Base-by-base conservation (phyloP, 345 rosid genomes). In the Erysimum cheiranthoides region DNA sequence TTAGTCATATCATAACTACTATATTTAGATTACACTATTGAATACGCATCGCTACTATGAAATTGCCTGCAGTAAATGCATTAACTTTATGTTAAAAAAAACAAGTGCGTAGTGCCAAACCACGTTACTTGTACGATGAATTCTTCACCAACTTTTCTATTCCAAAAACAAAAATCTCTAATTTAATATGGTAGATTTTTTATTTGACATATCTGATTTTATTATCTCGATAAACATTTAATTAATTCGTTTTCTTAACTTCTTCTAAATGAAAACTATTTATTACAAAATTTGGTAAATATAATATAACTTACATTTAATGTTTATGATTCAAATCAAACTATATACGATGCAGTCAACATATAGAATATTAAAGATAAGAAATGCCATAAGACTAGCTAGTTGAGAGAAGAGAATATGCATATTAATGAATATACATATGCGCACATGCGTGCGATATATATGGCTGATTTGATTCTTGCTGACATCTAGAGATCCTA, bases 401-500 rank as follows among this genome's bases (percentile, higher is more conserved):
- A 9, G 31, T 39, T 68, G 56, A 50, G 31, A 10, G 10, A 75
- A 75, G 62, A 39, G 50, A 65, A 45, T 74, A 46, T 54, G 39
- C 18, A 56, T 69, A 69, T 60, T 58, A 75, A 75, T 67, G 63
- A 73, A 63, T 62, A 63, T 73, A 75, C 71, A 70, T 57, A 76
- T 77, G 71, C 71, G 80, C 80, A 77, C 80, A 70, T 77, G 80
- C 52, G 10, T 63, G 45, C 49, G n/a, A 54, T 63, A 53, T 70
- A 54, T 52, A 50, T 68, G 18, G 45, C 14, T 8, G 63, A 68
- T 61, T 53, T 62, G 79, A 76, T 69, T 76, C 70, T 69, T 69
- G 64, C 34, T 62, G 70, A 53, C 65, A 76, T 69, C 49, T 52
- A 61, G 50, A 69, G 70, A 69, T 76, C 70, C 43, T 34, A 54